Evolutionary conservation across 805 yeast species (phyloP).

Genomic region (Myxozyma vanderwaltii): DNA sequence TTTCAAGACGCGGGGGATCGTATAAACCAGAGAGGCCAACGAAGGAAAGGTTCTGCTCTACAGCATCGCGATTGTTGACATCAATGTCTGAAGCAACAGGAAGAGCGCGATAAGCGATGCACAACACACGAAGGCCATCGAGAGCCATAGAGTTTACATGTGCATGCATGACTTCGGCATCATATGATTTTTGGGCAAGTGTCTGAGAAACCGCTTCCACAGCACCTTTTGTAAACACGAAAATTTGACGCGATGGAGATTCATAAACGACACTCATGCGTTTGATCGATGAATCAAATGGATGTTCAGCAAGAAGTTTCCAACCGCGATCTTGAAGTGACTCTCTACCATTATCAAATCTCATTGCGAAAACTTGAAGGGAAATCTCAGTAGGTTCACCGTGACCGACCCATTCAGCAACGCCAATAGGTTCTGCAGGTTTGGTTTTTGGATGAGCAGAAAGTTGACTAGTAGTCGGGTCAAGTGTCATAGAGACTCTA

Average conservation of each 20-base stretch:
- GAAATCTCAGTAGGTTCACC: slow-evolving; percentile 93
- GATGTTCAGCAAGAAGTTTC: slow-evolving; percentile 61
- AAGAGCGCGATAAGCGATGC: slow-evolving; percentile 56
- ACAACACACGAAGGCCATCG: slow-evolving; percentile 74
- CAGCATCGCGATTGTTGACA: slow-evolving; percentile 44
- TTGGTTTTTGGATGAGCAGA: neutral
- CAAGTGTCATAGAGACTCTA: slow-evolving; percentile 7
- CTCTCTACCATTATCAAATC: slow-evolving; percentile 56
- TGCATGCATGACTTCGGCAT: slow-evolving; percentile 48
- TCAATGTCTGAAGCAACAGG: slow-evolving; percentile 20
- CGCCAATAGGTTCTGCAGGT: neutral
- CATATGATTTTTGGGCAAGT: slow-evolving; percentile 47
- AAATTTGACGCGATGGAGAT: slow-evolving; percentile 22
- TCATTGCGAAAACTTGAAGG: slow-evolving; percentile 71
- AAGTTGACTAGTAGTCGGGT: neutral
- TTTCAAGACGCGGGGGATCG: slow-evolving; percentile 79
- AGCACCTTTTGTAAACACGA: slow-evolving; percentile 68
- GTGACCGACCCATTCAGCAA: slow-evolving; percentile 64
- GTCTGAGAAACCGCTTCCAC: slow-evolving; percentile 62
- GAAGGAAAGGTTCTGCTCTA: slow-evolving; percentile 59
- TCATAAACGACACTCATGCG: slow-evolving; percentile 67
- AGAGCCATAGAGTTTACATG: slow-evolving; percentile 62
- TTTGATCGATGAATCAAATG: slow-evolving; percentile 76
- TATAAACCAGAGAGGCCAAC: slow-evolving; percentile 75
- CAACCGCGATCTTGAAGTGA: slow-evolving; percentile 44